phyloP scores from a whole-genome alignment of 345 rosid species.

The Hibiscus syriacus region DNA sequence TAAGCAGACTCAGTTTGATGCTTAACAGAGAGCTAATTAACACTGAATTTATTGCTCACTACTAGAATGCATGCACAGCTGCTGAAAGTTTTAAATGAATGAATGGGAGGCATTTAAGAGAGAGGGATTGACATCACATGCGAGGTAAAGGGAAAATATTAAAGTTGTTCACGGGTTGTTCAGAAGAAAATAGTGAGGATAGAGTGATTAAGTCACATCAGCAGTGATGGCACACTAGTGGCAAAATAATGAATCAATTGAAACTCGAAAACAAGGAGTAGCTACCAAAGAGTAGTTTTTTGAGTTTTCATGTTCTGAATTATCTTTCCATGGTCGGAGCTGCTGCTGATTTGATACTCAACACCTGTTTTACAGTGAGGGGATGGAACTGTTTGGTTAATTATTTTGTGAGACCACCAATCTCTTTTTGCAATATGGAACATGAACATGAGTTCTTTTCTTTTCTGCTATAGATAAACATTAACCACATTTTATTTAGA shows the following conservation, averaged over 20 bases:
- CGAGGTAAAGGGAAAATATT: background rate
- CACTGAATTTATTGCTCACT: conserved; percentile 9
- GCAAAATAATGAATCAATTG: background rate
- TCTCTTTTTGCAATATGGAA: conserved; percentile 48
- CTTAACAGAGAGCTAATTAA: no score
- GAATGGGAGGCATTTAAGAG: background rate
- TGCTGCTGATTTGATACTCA: background rate
- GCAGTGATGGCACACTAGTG: background rate
- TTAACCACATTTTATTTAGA: background rate
- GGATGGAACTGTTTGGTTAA: no score
- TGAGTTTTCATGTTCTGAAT: background rate
- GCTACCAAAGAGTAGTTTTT: background rate
- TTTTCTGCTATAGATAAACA: conserved; percentile 41
- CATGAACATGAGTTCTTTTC: conserved; percentile 50
- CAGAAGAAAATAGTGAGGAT: conserved; percentile 1
- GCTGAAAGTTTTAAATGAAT: conserved; percentile 3
- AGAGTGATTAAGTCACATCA: background rate
- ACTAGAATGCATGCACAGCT: background rate
- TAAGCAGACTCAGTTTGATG: no score
- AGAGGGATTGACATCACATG: conserved; percentile 1
- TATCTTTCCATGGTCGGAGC: background rate
- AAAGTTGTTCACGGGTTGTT: conserved; percentile 11
- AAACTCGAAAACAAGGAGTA: background rate
- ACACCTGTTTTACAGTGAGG: no score
- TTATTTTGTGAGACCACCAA: conserved; percentile 4